Percentiles rank a stretch among this genome's conserved stretches.
Conservation (phyloP, 306 rosid species). For the Rubus parviflorus region DNA sequence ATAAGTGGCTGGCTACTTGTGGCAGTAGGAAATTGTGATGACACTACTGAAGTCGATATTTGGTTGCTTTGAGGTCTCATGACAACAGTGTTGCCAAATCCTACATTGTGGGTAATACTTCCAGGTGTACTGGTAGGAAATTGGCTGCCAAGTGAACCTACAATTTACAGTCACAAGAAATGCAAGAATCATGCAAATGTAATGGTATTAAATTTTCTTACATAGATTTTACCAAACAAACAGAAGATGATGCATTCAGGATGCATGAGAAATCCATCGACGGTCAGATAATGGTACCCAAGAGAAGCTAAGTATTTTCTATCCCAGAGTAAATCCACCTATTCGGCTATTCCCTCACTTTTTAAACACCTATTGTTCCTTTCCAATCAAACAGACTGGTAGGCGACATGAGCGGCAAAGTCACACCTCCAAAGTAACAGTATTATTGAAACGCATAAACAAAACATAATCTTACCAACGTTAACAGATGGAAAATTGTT, state of each 20-base stretch:
- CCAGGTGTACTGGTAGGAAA: slow-evolving; percentile 36
- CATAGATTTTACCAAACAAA: neutral
- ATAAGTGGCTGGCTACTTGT: slow-evolving; percentile 32
- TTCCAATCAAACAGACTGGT: neutral
- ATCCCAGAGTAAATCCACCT: neutral
- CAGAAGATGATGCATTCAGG: neutral
- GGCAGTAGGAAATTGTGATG: slow-evolving; percentile 35
- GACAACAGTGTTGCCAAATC: slow-evolving; percentile 34
- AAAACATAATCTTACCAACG: slow-evolving; percentile 24
- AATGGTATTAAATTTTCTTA: neutral
- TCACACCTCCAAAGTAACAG: neutral
- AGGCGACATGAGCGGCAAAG: neutral
- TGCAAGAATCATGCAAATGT: neutral
- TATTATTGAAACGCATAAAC: neutral
- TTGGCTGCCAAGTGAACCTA: slow-evolving; percentile 35
- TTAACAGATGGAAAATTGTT: slow-evolving; percentile 28
- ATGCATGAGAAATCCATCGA: neutral
- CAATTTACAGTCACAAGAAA: slow-evolving; percentile 12
- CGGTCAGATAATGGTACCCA: neutral
- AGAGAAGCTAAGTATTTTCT: neutral
- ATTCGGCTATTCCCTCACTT: neutral
- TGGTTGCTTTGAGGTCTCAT: slow-evolving; percentile 37
- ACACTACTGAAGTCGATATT: slow-evolving; percentile 31
- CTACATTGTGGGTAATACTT: slow-evolving; percentile 36
- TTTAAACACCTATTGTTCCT: neutral